phyloP scores from a whole-genome alignment of 768 basidiomycete species.

The Gautieria morchelliformis region DNA sequence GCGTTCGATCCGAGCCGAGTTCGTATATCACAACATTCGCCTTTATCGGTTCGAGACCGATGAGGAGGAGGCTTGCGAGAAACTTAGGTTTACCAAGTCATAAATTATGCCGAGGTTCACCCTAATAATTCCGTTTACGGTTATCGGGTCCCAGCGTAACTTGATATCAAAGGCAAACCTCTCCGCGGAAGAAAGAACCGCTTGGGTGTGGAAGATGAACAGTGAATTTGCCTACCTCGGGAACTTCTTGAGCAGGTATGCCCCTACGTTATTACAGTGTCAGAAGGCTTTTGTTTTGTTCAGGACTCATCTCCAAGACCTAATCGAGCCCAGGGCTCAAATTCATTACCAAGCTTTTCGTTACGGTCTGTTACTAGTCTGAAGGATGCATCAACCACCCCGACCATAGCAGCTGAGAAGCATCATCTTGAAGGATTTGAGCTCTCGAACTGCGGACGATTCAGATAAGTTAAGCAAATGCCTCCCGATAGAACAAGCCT shows the following conservation, averaged over 20 bases:
- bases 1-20: slow-evolving; percentile 79
- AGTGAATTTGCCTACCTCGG: slow-evolving; percentile 97
- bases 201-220: slow-evolving; percentile 95
- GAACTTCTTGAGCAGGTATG: slow-evolving; percentile 90
- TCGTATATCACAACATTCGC: slow-evolving; percentile 85
- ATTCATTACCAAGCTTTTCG: slow-evolving; percentile 99
- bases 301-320: slow-evolving; percentile 93
- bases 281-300: background rate
- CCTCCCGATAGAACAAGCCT: background rate
- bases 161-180: slow-evolving; percentile 94
- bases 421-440: background rate
- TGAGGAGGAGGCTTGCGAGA: slow-evolving; percentile 89
- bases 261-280: slow-evolving; percentile 4
- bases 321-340: slow-evolving; percentile 97
- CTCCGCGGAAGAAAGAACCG: slow-evolving; percentile 95
- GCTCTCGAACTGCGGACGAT: too few species aligned
- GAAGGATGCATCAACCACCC: slow-evolving; percentile 53
- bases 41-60: slow-evolving; percentile 96
- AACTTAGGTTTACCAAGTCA: background rate
- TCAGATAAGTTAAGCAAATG: background rate
- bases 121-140: slow-evolving; percentile 84
- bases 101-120: background rate
- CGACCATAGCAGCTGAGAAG: background rate
- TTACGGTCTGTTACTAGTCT: slow-evolving; percentile 95
- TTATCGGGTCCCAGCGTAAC: slow-evolving; percentile 91